These are phyloP conservation scores for Wickerhamiella shivajii DNA, from an alignment of 805 yeast species.

Conservation along the genomic window DNA sequence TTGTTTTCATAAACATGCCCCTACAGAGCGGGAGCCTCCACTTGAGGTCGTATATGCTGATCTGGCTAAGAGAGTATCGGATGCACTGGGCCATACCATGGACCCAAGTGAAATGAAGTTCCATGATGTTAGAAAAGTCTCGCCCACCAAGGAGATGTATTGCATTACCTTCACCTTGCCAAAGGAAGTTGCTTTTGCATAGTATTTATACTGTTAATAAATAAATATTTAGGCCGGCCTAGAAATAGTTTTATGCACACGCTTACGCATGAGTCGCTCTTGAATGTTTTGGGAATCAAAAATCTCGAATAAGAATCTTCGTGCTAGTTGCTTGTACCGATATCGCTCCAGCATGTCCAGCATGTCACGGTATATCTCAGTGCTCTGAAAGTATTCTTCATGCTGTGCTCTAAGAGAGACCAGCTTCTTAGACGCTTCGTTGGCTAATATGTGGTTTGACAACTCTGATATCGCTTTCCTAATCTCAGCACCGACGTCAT, in stretches of 20 bases:
- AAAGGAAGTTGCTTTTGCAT: conserved; percentile 26
- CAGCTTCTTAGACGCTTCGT: conserved; percentile 44
- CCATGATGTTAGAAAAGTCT: conserved; percentile 83
- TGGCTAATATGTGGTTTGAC: conserved; percentile 39
- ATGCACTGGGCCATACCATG: conserved; percentile 33
- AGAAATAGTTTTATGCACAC: conserved; percentile 15
- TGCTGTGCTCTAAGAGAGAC: conserved; percentile 36
- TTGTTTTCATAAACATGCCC: conserved; percentile 82
- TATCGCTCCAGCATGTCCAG: conserved; percentile 39
- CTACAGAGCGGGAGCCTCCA: conserved; percentile 56
- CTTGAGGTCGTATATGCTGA: conserved; percentile 54
- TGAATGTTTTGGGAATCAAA: conserved; percentile 29
- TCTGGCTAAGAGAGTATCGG: conserved; percentile 40
- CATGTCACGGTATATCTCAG: conserved; percentile 39
- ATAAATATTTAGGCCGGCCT: conserved; percentile 7
- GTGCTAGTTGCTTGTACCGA: conserved; percentile 44
- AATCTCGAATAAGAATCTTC: conserved; percentile 53
- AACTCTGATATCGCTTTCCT: no score
- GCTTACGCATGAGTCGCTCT: conserved; percentile 12
- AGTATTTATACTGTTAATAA: no score
- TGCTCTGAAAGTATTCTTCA: conserved; percentile 41
- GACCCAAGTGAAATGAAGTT: conserved; percentile 37
- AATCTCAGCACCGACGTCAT: no score
- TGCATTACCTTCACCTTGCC: conserved; percentile 67
- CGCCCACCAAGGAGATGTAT: conserved; percentile 95